Conservation (phyloP, 2,329 filamentous ascomycete species). For the Peltaster fructicola region DNA sequence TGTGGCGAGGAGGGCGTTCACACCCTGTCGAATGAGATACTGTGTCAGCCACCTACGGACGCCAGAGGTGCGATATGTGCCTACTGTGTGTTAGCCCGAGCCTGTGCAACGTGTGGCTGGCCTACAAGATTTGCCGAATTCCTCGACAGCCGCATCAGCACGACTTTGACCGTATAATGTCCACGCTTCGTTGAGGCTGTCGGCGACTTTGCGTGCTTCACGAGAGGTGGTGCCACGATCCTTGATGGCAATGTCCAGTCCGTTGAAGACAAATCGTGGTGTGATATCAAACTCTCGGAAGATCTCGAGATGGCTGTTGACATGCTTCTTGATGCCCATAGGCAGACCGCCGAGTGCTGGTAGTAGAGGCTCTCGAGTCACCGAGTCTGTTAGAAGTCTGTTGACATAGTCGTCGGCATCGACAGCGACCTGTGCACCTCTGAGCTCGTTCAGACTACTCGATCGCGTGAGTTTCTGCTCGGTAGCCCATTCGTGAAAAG, state of each 20-base stretch:
- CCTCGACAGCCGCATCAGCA: conserved; percentile 61
- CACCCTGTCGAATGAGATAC: conserved; percentile 48
- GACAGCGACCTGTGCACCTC: conserved; percentile 60
- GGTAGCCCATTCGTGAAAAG: conserved; percentile 29
- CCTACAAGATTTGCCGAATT: conserved; percentile 71
- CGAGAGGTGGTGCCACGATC: conserved; percentile 12
- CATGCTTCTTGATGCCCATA: conserved; percentile 51
- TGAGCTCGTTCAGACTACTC: conserved; percentile 50
- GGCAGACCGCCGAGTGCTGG: conserved; percentile 80
- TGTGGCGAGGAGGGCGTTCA: conserved; percentile 69
- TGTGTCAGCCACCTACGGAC: conserved; percentile 62
- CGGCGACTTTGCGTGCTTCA: conserved; percentile 12
- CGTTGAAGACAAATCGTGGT: conserved; percentile 86
- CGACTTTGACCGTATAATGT: conserved; percentile 65
- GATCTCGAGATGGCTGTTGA: conserved; percentile 57
- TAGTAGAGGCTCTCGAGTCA: conserved; percentile 70
- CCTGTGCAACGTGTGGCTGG: background rate
- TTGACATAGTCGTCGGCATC: conserved; percentile 82
- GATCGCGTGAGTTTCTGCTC: conserved; percentile 31
- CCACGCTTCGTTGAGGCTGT: conserved; percentile 48
- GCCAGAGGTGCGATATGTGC: conserved; percentile 51
- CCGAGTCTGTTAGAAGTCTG: conserved; percentile 51
- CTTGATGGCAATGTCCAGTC: conserved; percentile 38
- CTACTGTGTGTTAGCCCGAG: conserved; percentile 26
- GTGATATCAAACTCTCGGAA: conserved; percentile 50